Base-by-base conservation (phyloP, 2,329 filamentous ascomycete species). In the Ophiobolus disseminans region DNA sequence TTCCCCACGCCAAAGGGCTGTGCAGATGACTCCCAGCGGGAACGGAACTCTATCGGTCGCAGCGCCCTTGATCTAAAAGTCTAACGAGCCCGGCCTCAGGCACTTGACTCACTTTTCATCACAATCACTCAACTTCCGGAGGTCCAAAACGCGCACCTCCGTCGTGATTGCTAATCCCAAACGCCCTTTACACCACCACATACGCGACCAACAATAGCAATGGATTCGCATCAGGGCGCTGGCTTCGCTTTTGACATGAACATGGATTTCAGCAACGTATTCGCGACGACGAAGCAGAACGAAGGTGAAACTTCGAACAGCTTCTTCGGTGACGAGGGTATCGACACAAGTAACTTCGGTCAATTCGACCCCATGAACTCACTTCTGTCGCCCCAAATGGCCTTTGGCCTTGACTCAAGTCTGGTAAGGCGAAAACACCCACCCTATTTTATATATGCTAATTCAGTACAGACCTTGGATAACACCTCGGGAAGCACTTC, bases 301-400 rank as follows among this genome's bases (percentile, higher is more conserved):
- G 59, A 66, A 60, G 66, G 56, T 69, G 62, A 68, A 50, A 71
- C 68, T 49, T 62, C 62, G 39, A 35, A 46, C 41, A 54, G 53
- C 55, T 65, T 66, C 57, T 66, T 65, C 53, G 58, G 54, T 57
- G 68, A 71, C 53, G 69, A 72, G 60, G 68, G 58, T 19, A 68
- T 71, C 53, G 67, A 71, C 40, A 70, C 68, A 19, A 55, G 49
- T 42, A 38, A 52, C 58, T 48, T 35, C 58, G 22, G 53, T 63
- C 34, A 53, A 60, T 52, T 53, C 64, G 17, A 47, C n/a, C n/a
- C n/a, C n/a, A n/a, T n/a, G n/a, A n/a, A n/a, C n/a, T n/a, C n/a
- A n/a, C n/a, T 49, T 31, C 20, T 66, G 19, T 58, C 66, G 22
- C 52, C 62, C 50, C 61, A 64, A 37, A 42, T 54, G 34, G 45